phyloP scores from a whole-genome alignment of 768 basidiomycete genomes.

The Boletus sp. region DNA sequence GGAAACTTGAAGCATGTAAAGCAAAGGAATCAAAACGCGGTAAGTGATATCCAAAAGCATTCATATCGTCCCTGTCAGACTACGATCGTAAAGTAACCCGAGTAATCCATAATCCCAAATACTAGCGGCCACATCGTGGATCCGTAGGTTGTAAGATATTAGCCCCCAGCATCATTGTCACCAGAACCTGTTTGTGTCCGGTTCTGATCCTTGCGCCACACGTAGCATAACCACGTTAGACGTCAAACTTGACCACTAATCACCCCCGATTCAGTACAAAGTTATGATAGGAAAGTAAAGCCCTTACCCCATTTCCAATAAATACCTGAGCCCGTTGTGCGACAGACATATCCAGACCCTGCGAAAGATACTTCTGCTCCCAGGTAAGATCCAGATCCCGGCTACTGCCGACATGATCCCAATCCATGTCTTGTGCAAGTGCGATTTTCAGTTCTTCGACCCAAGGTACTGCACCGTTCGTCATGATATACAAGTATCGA shows the following conservation, averaged over 20 bases:
- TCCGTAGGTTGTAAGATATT: not conserved
- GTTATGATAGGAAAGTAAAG: not conserved
- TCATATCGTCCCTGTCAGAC: too few relatives aligned
- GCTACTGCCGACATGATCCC: slow-evolving; percentile 43
- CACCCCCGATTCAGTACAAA: slow-evolving; percentile 1
- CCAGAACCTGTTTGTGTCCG: slow-evolving; percentile 38
- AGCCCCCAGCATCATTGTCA: slow-evolving; percentile 9
- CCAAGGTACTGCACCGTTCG: slow-evolving; percentile 46
- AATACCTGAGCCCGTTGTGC: slow-evolving; percentile 47
- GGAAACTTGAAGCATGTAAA: too few relatives aligned
- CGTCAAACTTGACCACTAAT: slow-evolving; percentile 42
- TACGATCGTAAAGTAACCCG: too few relatives aligned
- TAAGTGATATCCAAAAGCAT: not conserved
- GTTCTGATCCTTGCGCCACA: slow-evolving; percentile 27
- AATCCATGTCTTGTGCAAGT: slow-evolving; percentile 31
- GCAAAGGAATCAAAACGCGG: not conserved
- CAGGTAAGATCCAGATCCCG: slow-evolving; percentile 41
- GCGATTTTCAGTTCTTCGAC: slow-evolving; percentile 38
- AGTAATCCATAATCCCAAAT: too few relatives aligned
- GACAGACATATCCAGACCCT: slow-evolving; percentile 52
- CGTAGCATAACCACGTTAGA: slow-evolving; percentile 42
- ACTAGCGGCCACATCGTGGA: too few relatives aligned
- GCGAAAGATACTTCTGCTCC: slow-evolving; percentile 44
- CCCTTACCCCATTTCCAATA: slow-evolving; percentile 52
- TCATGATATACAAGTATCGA: slow-evolving; percentile 44